Percentiles rank a stretch among this genome's conserved stretches.
These are phyloP conservation scores for Picochlorum costavermella DNA, from an alignment of 139 green algal genomes.

Conservation along the genomic window DNA sequence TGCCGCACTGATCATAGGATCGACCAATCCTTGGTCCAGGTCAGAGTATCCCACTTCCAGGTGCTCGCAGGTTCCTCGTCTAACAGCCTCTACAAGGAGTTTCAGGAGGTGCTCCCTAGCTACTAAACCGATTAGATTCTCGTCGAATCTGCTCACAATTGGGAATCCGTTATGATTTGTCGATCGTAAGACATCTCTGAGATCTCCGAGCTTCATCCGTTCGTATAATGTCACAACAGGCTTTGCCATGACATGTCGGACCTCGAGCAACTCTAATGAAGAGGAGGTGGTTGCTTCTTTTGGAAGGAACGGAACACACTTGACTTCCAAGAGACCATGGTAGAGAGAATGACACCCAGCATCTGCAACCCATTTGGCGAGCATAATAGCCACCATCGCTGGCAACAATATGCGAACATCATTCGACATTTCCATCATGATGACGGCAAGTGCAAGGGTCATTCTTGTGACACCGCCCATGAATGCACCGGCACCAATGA, in stretches of 20 bases:
- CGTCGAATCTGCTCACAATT: conserved; percentile 28
- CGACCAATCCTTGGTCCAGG: conserved; percentile 36
- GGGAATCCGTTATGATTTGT: conserved; percentile 60
- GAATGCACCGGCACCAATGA: conserved; percentile 82
- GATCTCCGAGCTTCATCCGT: conserved; percentile 34
- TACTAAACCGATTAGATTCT: conserved; percentile 58
- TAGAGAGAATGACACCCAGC: conserved; percentile 67
- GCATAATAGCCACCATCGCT: conserved; percentile 72
- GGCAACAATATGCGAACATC: conserved; percentile 86
- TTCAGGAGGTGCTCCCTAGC: conserved; percentile 65
- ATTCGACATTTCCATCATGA: conserved; percentile 84
- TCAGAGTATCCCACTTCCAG: conserved; percentile 38
- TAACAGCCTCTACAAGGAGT: conserved; percentile 52
- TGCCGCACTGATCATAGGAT: conserved; percentile 9
- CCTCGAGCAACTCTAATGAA: conserved; percentile 53
- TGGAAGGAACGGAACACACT: conserved; percentile 75
- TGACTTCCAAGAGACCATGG: conserved; percentile 70
- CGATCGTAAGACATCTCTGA: conserved; percentile 45
- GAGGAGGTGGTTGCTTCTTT: conserved; percentile 16
- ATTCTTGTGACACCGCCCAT: conserved; percentile 84
- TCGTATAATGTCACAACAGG: conserved; percentile 59
- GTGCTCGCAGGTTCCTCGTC: conserved; percentile 22
- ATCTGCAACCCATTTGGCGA: conserved; percentile 75
- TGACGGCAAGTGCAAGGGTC: conserved; percentile 76
- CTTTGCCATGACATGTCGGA: conserved; percentile 48